Evolutionary conservation across 257 asterid genomes (phyloP), one percentile per base, ranked within the genome.

Genomic region (Solanum habrochaites): DNA sequence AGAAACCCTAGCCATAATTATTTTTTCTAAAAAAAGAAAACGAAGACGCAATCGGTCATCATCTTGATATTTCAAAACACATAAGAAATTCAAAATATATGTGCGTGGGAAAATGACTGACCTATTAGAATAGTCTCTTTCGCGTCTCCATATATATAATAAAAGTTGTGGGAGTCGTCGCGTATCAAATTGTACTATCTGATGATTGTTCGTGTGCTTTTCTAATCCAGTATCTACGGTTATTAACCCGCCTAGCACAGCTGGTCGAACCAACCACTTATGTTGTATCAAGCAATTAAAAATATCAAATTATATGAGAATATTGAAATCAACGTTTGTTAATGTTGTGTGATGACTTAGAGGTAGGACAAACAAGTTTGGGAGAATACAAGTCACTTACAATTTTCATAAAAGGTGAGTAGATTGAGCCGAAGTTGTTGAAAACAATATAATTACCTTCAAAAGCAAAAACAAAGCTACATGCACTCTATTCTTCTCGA

Each of bases 131-230:
- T 16, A 29, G 3, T 7, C 40, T 69, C 74, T 29, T 69, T 69
- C 83, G 73, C 31, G 32, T 60, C 39, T 62, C 31, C 70, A 91
- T 91, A n/a, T 23, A 91, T 91, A 90, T 90, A 49, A 15, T 90
- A 49, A 2, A 2, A 11, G 82, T 71, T 75, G 70, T 25, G 39
- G 83, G 77, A 27, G 18, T 42, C 60, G 18, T 42, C 60, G 39
- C 31, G 4, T 75, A 75, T 40, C 21, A 11, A 74, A 43, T 42
- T 43, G 37, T 75, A 56, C 4, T 18, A 90, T 92, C 91, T n/a
- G 73, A 95, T 29, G 74, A 64, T 62, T n/a, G n/a, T n/a, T 60
- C 6, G 35, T 12, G 37, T 27, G 37, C 73, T 66, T 66, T 13
- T 13, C 37, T 66, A 23, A 64, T 1, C 71, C 71, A 64, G 4